Percentiles rank a stretch among this genome's conserved stretches.
phyloP scores from a whole-genome alignment of 1,284 basidiomycete genomes.

The Ganoderma boninense region DNA sequence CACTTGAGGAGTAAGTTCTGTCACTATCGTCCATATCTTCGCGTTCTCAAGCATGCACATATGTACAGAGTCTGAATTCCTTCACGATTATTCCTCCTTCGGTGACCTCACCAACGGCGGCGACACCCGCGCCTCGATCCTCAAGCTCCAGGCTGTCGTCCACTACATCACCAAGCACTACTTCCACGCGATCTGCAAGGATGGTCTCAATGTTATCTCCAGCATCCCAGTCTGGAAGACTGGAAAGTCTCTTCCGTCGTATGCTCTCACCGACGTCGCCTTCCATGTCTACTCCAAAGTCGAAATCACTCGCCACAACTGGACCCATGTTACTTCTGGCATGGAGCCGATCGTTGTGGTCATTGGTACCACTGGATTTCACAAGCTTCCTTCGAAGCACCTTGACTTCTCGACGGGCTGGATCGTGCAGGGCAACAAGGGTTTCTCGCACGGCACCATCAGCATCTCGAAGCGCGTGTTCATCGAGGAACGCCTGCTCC shows the following conservation, averaged over 20 bases:
- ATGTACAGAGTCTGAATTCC: slow-evolving; percentile 37
- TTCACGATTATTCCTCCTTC: slow-evolving; percentile 42
- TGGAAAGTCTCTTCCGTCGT: slow-evolving; percentile 31
- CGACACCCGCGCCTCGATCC: slow-evolving; percentile 36
- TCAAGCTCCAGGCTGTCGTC: slow-evolving; percentile 40
- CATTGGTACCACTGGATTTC: slow-evolving; percentile 39
- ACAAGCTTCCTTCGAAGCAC: slow-evolving; percentile 29
- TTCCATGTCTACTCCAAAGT: slow-evolving; percentile 42
- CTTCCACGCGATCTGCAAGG: slow-evolving; percentile 37
- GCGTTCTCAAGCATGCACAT: not conserved
- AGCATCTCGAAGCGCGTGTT: slow-evolving; percentile 40
- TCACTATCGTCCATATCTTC: not conserved
- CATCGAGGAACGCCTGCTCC: slow-evolving; percentile 41
- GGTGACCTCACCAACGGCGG: slow-evolving; percentile 32
- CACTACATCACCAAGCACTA: slow-evolving; percentile 43
- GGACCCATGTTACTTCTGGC: slow-evolving; percentile 28
- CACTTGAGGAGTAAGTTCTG: slow-evolving; percentile 40
- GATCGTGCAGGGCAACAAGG: slow-evolving; percentile 34
- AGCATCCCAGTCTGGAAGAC: slow-evolving; percentile 42
- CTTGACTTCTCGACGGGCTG: slow-evolving; percentile 38
- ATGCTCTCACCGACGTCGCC: slow-evolving; percentile 39
- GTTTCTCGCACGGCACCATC: slow-evolving; percentile 41
- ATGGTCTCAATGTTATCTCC: slow-evolving; percentile 42
- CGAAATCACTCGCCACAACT: slow-evolving; percentile 34
- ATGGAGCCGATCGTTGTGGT: slow-evolving; percentile 40